phyloP scores from a whole-genome alignment of 2,329 filamentous ascomycete genomes.

The Cordyceps cateniannulata region DNA sequence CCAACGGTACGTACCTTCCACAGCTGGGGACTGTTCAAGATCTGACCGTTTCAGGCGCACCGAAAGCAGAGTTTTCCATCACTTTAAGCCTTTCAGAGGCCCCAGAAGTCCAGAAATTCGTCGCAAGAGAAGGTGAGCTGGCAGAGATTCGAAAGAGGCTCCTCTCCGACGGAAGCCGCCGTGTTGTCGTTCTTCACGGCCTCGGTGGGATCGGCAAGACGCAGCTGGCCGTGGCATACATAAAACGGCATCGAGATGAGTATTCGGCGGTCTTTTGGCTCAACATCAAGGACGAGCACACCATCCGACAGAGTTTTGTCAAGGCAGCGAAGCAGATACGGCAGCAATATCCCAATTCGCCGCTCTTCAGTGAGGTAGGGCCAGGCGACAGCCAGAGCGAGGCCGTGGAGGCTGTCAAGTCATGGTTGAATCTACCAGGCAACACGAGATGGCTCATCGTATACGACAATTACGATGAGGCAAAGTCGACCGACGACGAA shows the following conservation, averaged over 20 bases:
- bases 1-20: no score
- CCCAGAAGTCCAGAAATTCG: conserved; percentile 11
- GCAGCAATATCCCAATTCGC: conserved; percentile 18
- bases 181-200: conserved; percentile 29
- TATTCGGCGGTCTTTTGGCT: conserved; percentile 39
- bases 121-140: conserved; percentile 16
- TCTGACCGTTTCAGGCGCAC: no score
- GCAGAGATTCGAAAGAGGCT: conserved; percentile 14
- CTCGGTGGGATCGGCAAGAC: conserved; percentile 41
- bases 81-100: no score
- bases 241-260: conserved; percentile 25
- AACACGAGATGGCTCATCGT: conserved; percentile 34
- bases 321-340: conserved; percentile 23
- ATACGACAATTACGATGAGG: conserved; percentile 35
- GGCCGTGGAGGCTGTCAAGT: conserved; percentile 25
- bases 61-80: no score
- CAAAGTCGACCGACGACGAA: background rate
- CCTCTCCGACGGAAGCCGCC: conserved; percentile 8
- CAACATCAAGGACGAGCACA: conserved; percentile 31
- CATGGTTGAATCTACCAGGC: conserved; percentile 24
- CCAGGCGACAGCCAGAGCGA: conserved; percentile 20
- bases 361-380: conserved; percentile 18
- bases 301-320: conserved; percentile 29
- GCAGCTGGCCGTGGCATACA: conserved; percentile 32
- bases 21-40: no score